A percentile compares a stretch with the other conserved stretches of the same genome.
Evolutionary conservation across 257 asterid species (phyloP).

Genomic region (Ajuga chamaepitys): DNA sequence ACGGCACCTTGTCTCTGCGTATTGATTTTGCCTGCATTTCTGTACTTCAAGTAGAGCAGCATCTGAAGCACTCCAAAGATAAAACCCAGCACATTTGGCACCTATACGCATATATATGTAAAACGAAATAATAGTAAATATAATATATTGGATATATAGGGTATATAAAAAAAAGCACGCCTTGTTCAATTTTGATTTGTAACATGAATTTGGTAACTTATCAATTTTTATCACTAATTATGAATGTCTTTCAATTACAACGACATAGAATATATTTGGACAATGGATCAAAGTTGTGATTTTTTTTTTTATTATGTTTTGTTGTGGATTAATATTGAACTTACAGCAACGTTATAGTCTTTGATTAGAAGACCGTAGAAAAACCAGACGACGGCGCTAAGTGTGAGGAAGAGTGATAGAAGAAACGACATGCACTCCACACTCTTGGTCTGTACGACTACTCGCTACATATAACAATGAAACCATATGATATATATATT

Average conservation of each 20-base stretch:
- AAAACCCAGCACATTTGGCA: slow-evolving; percentile 68
- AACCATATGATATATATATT: background rate
- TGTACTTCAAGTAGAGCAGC: slow-evolving; percentile 43
- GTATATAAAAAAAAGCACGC: no score
- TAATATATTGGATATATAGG: no score
- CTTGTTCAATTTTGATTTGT: no score
- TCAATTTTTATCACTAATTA: no score
- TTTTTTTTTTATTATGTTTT: no score
- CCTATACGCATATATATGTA: slow-evolving; percentile 14
- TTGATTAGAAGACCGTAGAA: slow-evolving; percentile 50
- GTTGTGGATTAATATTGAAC: no score
- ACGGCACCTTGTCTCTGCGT: slow-evolving; percentile 25
- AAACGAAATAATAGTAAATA: background rate
- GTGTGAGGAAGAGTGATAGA: slow-evolving; percentile 57
- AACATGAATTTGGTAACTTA: no score
- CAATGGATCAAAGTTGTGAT: no score
- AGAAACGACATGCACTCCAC: slow-evolving; percentile 75
- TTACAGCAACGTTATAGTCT: slow-evolving; percentile 54
- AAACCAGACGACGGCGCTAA: slow-evolving; percentile 67
- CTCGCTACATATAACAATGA: slow-evolving; percentile 28
- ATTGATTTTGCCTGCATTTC: slow-evolving; percentile 12
- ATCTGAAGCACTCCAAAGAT: slow-evolving; percentile 52
- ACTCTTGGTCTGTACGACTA: slow-evolving; percentile 52
- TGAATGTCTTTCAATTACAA: no score
- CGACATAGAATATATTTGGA: no score